Evolutionary conservation across 805 yeast genomes (phyloP).

Genomic region (Danielia oregonensis): DNA sequence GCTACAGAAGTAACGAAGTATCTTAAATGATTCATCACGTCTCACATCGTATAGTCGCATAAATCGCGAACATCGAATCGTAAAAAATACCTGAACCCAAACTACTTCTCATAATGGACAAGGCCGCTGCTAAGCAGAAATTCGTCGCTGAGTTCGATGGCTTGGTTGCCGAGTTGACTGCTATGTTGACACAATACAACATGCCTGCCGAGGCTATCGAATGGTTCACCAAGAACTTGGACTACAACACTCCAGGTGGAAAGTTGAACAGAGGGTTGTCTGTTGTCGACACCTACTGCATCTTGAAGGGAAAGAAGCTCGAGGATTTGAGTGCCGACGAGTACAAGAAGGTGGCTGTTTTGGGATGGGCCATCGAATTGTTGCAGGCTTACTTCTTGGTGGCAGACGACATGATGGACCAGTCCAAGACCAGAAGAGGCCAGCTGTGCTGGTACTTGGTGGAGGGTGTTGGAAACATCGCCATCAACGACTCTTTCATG

Average conservation of each 20-base stretch:
- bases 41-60: too few species aligned
- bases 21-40: too few species aligned
- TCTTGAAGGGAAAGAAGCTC: constrained; percentile 62
- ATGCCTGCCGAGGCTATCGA: constrained; percentile 82
- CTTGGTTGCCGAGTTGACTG: constrained; percentile 70
- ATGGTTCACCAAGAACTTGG: constrained; percentile 73
- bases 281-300: constrained; percentile 86
- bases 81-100: too few species aligned
- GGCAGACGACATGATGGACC: constrained; percentile 98
- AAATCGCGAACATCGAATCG: too few species aligned
- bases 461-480: constrained; percentile 81
- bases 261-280: constrained; percentile 94
- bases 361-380: constrained; percentile 95
- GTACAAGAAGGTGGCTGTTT: constrained; percentile 77
- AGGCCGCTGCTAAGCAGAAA: constrained; percentile 44
- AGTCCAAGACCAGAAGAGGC: constrained; percentile 94
- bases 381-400: constrained; percentile 95
- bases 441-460: constrained; percentile 96
- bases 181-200: constrained; percentile 60
- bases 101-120: constrained; percentile 22
- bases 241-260: constrained; percentile 94
- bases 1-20: too few species aligned
- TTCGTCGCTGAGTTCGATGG: constrained; percentile 70
- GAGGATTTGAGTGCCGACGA: constrained; percentile 58
- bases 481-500: constrained; percentile 97